These are phyloP conservation scores for Neostapfia colusana DNA, from an alignment of 176 grass and related monocot species.

Conservation along the genomic window DNA sequence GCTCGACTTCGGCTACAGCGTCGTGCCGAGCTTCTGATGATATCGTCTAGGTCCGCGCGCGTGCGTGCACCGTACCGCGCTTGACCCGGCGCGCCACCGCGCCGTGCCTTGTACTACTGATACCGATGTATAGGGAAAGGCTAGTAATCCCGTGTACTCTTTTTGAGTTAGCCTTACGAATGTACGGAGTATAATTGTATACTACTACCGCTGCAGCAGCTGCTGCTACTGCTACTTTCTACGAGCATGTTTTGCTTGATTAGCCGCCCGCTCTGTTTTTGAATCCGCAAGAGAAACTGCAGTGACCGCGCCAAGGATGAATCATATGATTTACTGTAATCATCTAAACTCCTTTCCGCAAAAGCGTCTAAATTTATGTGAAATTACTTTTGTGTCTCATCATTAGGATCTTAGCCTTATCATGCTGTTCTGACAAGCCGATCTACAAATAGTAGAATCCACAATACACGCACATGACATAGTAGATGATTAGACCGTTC, in stretches of 20 bases:
- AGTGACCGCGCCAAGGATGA: background rate
- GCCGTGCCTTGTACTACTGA: background rate
- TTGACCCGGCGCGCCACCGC: background rate
- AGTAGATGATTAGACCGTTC: no score
- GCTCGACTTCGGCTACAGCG: slow-evolving; percentile 67
- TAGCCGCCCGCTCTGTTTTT: background rate
- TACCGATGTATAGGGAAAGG: slow-evolving; percentile 9
- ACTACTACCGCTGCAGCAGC: background rate
- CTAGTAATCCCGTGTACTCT: slow-evolving; percentile 30
- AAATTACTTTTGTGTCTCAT: background rate
- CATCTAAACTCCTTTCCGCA: no score
- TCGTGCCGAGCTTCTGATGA: slow-evolving; percentile 73
- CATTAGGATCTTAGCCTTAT: background rate
- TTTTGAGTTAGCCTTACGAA: slow-evolving; percentile 27
- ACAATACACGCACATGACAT: background rate
- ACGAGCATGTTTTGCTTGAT: background rate
- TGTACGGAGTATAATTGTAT: slow-evolving; percentile 34
- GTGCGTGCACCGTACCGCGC: background rate
- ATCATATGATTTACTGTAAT: background rate
- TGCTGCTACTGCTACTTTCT: background rate
- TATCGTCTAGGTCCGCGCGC: background rate
- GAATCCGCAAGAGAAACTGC: slow-evolving; percentile 19
- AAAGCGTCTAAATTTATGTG: background rate
- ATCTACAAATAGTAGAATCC: background rate
- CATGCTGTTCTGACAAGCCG: background rate